These are phyloP conservation scores for Cutaneotrichosporon spelunceum DNA, from an alignment of 1,284 basidiomycete genomes.

Conservation along the genomic window DNA sequence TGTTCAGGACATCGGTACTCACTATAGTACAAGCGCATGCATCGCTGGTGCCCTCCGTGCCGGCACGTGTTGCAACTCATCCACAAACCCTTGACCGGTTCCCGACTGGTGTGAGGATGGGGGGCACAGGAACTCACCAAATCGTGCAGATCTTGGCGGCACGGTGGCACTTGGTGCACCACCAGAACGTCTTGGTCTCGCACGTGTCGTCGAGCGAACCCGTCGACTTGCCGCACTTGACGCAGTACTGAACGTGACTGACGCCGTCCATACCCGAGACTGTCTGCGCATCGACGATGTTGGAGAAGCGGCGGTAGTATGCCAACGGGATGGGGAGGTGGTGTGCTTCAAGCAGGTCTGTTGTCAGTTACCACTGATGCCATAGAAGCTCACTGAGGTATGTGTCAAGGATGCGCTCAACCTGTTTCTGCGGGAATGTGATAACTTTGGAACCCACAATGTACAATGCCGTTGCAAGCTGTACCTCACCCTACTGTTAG, in stretches of 20 bases:
- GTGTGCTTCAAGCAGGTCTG: conserved; percentile 40
- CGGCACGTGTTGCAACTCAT: conserved; percentile 42
- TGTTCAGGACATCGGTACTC: conserved; percentile 12
- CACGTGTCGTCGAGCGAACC: conserved; percentile 42
- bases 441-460: conserved; percentile 32
- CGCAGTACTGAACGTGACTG: conserved; percentile 39
- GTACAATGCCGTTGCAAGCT: conserved; percentile 37
- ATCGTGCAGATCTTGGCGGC: conserved; percentile 38
- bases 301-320: conserved; percentile 35
- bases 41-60: conserved; percentile 44
- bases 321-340: conserved; percentile 32
- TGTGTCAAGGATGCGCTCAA: conserved; percentile 36
- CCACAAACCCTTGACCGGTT: conserved; percentile 39
- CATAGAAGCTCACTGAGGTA: conserved; percentile 37
- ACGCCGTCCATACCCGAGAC: conserved; percentile 36
- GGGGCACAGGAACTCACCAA: conserved; percentile 30
- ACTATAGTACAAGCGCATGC: conserved; percentile 43
- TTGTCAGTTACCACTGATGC: neutral
- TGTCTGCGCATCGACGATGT: conserved; percentile 31
- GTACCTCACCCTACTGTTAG: conserved; percentile 40
- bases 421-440: conserved; percentile 32
- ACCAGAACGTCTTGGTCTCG: conserved; percentile 42
- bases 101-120: conserved; percentile 28
- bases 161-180: conserved; percentile 38
- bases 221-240: conserved; percentile 39